Evolutionary conservation across 2,329 filamentous ascomycete species (phyloP).

Genomic region (Exserohilum turcica): DNA sequence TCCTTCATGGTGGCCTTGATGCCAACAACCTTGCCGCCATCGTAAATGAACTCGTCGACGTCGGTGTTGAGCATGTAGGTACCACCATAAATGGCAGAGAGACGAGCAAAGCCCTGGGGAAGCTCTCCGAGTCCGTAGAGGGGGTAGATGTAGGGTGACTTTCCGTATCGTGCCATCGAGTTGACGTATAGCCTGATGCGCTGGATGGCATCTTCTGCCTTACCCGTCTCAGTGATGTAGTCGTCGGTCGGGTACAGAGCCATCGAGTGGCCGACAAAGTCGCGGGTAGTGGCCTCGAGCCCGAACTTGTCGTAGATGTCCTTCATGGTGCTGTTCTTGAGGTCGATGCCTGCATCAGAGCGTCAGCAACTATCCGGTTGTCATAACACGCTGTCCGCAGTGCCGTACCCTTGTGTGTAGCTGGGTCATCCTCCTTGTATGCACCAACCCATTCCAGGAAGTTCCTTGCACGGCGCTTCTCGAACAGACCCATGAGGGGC

Average conservation of each 20-base stretch:
- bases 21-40: conserved; percentile 82
- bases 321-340: conserved; percentile 84
- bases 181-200: conserved; percentile 96
- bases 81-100: conserved; percentile 97
- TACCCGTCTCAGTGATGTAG: conserved; percentile 75
- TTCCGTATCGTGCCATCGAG: conserved; percentile 96
- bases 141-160: conserved; percentile 99
- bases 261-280: conserved; percentile 99
- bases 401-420: conserved; percentile 82
- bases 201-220: conserved; percentile 82
- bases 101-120: conserved; percentile 93
- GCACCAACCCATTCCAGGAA: conserved; percentile 95
- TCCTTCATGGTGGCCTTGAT: conserved; percentile 98
- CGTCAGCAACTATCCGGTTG: background rate
- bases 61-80: conserved; percentile 99
- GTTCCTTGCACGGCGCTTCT: conserved; percentile 95
- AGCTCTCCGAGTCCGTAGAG: conserved; percentile 97
- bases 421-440: conserved; percentile 80
- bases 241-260: conserved; percentile 90
- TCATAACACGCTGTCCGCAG: background rate
- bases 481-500: conserved; percentile 94
- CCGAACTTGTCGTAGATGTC: conserved; percentile 99
- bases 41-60: conserved; percentile 87
- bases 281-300: conserved; percentile 83
- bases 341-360: conserved; percentile 69